Conservation (phyloP, 2,329 filamentous ascomycete genomes). For the Cladobotryum mycophilum region DNA sequence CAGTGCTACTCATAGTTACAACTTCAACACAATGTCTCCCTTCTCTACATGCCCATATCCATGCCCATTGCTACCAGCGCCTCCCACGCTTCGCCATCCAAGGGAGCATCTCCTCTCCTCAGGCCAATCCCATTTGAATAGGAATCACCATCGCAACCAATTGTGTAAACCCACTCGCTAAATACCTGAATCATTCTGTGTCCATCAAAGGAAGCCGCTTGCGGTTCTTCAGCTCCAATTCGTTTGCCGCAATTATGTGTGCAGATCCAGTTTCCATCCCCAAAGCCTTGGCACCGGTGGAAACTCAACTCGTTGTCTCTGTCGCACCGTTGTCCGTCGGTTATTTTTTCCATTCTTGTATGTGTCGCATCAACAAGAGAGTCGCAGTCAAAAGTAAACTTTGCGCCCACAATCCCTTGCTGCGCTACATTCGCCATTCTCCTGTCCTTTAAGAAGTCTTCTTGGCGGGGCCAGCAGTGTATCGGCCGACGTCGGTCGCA, state of each 20-base stretch:
- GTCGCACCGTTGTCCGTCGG: no score
- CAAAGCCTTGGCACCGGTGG: background rate
- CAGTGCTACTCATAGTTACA: background rate
- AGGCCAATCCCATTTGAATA: background rate
- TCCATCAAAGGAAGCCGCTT: no score
- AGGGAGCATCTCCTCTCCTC: background rate
- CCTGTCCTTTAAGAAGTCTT: slow-evolving; percentile 33
- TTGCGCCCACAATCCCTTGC: no score
- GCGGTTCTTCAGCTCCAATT: background rate
- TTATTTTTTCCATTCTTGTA: no score
- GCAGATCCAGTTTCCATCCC: no score
- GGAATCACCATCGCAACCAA: no score
- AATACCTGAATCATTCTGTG: no score
- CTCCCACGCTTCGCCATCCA: background rate
- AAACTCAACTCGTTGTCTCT: no score
- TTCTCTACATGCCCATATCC: background rate
- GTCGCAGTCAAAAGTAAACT: no score
- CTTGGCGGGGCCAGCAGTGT: slow-evolving; percentile 51
- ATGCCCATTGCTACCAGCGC: background rate
- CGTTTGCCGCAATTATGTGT: background rate
- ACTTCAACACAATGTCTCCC: background rate
- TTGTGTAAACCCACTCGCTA: no score
- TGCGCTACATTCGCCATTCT: background rate
- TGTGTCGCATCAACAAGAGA: no score
- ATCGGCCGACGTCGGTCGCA: slow-evolving; percentile 70